Base-by-base conservation (phyloP, 1,284 basidiomycete genomes). In the Veloporphyrellus conicus region DNA sequence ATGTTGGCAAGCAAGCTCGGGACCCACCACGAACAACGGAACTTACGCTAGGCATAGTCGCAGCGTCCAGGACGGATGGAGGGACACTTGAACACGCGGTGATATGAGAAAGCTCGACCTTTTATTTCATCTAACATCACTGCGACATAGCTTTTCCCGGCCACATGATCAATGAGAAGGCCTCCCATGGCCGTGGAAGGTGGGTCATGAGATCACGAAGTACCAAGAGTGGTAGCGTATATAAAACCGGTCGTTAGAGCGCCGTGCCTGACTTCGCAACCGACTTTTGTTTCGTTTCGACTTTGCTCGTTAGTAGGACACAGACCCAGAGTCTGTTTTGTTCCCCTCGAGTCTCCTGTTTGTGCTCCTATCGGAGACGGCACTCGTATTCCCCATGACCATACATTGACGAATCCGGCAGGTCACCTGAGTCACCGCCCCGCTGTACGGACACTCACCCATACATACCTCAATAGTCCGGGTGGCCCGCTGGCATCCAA, bases 31-130 rank as follows among this genome's bases (percentile, higher is more conserved):
- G 23, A 36, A 33, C 6, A 18, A 16, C 12, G 10, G 14, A 33
- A 61, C 61, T 54, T 43, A 63, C 61, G 12, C 49, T 28, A n/a
- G 58, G 60, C 61, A 63, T 63, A 12, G 42, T 20, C 19, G 36
- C 16, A 43, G 41, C 18, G 37, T 41, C 41, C 48, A 36, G 38
- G 6, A 35, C 25, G 33, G 39, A 20, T 14, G 44, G 41, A 43
- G 33, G 28, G 27, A n/a, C 37, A 31, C 44, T 19, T 18, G 10
- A 23, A 20, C 4, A 40, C 14, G 15, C 12, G 29, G 36, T 36
- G 29, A 38, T 38, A 32, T 28, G 9, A 6, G 10, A 16, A 20
- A 4, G 22, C 5, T 12, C 39, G 11, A n/a, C 20, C 32, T 59
- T 60, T 61, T 53, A 48, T 23, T 22, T 14, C 15, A 23, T 16